These are phyloP conservation scores for Ammopiptanthus mongolicus DNA, from an alignment of 306 rosid genomes.

Conservation along the genomic window DNA sequence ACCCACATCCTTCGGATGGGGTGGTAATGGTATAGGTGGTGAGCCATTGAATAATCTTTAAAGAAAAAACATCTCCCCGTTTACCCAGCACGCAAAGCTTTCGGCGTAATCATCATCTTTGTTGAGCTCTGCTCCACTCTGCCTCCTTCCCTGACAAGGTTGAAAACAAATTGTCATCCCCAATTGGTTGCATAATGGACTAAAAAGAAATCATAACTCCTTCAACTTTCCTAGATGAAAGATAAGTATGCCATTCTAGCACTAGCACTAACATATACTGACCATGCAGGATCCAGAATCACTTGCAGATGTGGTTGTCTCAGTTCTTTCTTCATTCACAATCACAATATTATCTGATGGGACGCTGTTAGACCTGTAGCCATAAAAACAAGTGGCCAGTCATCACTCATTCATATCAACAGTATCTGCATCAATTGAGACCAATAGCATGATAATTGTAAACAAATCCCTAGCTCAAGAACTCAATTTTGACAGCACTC, in stretches of 20 bases:
- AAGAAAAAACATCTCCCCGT: slow-evolving; percentile 30
- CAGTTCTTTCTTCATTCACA: slow-evolving; percentile 35
- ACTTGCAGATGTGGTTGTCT: slow-evolving; percentile 36
- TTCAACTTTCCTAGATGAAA: not conserved
- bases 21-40: not conserved
- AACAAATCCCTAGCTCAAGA: not conserved
- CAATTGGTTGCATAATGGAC: not conserved
- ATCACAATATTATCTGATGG: slow-evolving; percentile 45
- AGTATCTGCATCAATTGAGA: not conserved
- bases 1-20: slow-evolving; percentile 44
- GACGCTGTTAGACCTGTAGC: slow-evolving; percentile 46
- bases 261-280: slow-evolving; percentile 7
- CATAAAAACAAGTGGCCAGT: slow-evolving; percentile 3
- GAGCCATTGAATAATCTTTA: not conserved
- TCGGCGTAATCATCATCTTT: slow-evolving; percentile 4
- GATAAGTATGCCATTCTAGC: not conserved
- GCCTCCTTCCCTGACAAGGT: slow-evolving; percentile 26
- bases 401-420: not conserved
- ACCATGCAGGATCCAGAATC: slow-evolving; percentile 42
- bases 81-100: slow-evolving; percentile 32
- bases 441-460: not conserved
- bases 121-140: slow-evolving; percentile 19
- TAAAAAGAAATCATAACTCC: not conserved
- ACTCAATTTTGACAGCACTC: not conserved
- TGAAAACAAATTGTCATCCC: not conserved